phyloP scores from a whole-genome alignment of 306 rosid species.

The Astragalus membranaceus region DNA sequence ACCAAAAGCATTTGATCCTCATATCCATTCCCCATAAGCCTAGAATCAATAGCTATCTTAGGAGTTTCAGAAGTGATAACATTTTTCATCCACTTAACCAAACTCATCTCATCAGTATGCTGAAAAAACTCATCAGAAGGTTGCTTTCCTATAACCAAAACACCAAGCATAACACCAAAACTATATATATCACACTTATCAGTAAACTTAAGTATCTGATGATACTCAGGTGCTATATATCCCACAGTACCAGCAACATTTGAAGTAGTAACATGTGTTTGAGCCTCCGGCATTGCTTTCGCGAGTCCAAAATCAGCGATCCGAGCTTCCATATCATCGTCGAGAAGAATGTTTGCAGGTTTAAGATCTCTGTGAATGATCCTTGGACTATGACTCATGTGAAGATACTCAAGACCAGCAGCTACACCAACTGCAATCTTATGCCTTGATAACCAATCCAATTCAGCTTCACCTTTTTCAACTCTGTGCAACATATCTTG shows the following conservation, averaged over 20 bases:
- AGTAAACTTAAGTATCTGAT: conserved; percentile 75
- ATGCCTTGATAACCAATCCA: conserved; percentile 71
- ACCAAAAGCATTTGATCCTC: conserved; percentile 93
- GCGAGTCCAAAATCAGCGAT: conserved; percentile 97
- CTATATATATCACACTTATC: conserved; percentile 90
- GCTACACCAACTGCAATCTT: conserved; percentile 66
- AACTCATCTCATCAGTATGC: conserved; percentile 55
- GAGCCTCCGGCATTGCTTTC: conserved; percentile 66
- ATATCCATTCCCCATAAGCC: conserved; percentile 55
- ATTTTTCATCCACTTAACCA: conserved; percentile 80
- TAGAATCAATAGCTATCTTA: conserved; percentile 43
- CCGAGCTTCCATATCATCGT: conserved; percentile 86
- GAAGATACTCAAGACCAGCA: conserved; percentile 87
- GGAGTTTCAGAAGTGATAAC: conserved; percentile 64
- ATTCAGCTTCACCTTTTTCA: conserved; percentile 26
- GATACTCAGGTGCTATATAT: conserved; percentile 87
- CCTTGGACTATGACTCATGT: conserved; percentile 50
- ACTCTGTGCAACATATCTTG: conserved; percentile 41
- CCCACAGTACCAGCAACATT: conserved; percentile 82
- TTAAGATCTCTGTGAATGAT: conserved; percentile 85
- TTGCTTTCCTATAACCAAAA: conserved; percentile 69
- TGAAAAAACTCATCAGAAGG: conserved; percentile 77
- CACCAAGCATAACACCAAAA: conserved; percentile 77
- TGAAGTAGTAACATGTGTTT: conserved; percentile 67
- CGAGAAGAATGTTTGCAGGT: conserved; percentile 76